phyloP scores from a whole-genome alignment of 345 rosid genomes.

The Jatropha curcas region DNA sequence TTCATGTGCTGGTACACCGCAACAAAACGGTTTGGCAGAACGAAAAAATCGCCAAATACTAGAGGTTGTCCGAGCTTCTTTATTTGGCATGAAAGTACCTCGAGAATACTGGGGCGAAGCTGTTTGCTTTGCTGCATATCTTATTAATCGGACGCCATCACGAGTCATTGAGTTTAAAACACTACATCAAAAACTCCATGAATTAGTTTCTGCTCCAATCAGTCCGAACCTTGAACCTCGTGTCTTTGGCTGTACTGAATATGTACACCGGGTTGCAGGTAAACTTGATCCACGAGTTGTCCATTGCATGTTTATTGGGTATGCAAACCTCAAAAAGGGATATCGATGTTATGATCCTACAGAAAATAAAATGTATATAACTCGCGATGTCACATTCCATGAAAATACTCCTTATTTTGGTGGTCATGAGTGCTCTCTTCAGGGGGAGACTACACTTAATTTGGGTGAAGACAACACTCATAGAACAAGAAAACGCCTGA shows the following conservation, averaged over 20 bases:
- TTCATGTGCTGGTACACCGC: not conserved
- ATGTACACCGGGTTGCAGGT: not conserved
- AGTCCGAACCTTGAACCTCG: not conserved
- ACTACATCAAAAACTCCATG: not conserved
- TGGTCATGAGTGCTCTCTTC: not conserved
- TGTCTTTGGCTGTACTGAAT: not conserved
- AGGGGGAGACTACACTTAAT: not conserved
- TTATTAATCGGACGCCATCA: not conserved
- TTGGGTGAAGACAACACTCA: not conserved
- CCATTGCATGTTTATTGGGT: not conserved
- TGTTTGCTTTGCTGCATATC: not conserved
- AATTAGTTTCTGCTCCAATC: not conserved
- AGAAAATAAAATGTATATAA: not conserved
- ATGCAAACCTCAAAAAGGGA: not conserved
- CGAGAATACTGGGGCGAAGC: not conserved
- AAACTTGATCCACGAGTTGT: not conserved
- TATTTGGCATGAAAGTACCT: slow-evolving; percentile 1
- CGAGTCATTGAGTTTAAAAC: slow-evolving; percentile 3
- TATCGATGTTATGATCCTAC: not conserved
- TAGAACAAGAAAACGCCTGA: no score
- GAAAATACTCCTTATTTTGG: not conserved
- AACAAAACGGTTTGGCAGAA: not conserved
- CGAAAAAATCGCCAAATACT: not conserved
- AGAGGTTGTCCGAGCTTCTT: not conserved
- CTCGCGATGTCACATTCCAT: not conserved